Evolutionary conservation across 1,284 basidiomycete species (phyloP), one percentile per base, ranked within the genome.

Genomic region (Limonomyces culmigenus): DNA sequence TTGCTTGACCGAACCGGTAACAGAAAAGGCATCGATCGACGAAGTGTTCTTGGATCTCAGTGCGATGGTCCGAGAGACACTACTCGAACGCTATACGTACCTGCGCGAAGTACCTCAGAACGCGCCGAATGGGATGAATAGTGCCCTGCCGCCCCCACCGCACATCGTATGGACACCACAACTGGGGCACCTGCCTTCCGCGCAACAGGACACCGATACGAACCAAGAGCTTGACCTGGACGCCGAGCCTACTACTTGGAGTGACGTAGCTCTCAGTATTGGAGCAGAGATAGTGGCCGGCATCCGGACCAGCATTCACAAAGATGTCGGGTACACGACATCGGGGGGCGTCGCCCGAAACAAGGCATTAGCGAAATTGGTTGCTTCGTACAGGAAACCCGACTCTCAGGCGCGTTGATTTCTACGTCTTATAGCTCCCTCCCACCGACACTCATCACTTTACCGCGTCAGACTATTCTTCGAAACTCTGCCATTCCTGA

Each of bases 1-100:
- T 25, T 10, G 12, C 19, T 25, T 8, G 12, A 20, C 19, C 16
- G 33, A 53, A n/a, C n/a, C n/a, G n/a, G n/a, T n/a, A n/a, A n/a
- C n/a, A 86, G 87, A 92, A 55, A 88, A 79, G 51, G 80, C 79
- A 27, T 79, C 75, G 0, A 80, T 85, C 29, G 79, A 85, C 44
- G 80, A 85, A 52, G 87, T 85, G 0, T 96, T 91, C 53, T 74
- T 96, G 40, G 89, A 95, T 51, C 70, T 95, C 39, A 85, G 86
- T 3, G 65, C 66, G 5, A 76, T 80, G 34, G 76, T 85, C 14
- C 74, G 85, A 20, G 69, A 80, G 33, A 59, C 70, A 19, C 54
- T 96, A 1, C 58, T 95, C 2, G 62, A 69, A 37, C 60, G 72
- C 33, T 86, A 81, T 49, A 85, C 92, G 0, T 64, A 86, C 48